A percentile compares a stretch with the other conserved stretches of the same genome.
Conservation (phyloP, 176 grass and related monocot genomes). For the Carex kokanica region DNA sequence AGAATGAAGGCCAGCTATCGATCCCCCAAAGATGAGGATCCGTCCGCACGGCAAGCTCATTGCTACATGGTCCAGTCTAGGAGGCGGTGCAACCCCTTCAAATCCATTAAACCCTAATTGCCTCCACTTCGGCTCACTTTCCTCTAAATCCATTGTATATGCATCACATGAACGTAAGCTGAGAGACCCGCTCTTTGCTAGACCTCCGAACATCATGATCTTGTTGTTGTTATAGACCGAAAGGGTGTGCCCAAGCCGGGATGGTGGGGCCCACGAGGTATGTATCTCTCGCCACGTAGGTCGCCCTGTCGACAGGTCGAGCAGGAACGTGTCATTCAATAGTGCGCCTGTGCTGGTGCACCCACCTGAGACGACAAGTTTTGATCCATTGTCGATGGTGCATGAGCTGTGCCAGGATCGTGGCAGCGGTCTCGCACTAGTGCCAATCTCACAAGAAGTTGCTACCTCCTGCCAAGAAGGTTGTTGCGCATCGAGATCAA, state of each 20-base stretch:
- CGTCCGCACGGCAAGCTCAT: constrained; percentile 78
- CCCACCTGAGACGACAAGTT: constrained; percentile 86
- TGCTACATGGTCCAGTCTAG: constrained; percentile 81
- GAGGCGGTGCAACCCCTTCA: constrained; percentile 46
- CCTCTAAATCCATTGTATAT: constrained; percentile 60
- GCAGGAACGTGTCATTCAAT: constrained; percentile 79
- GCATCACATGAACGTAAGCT: constrained; percentile 67
- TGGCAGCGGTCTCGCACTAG: constrained; percentile 50
- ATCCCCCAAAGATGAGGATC: constrained; percentile 90
- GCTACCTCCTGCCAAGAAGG: constrained; percentile 67
- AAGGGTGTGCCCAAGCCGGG: constrained; percentile 77
- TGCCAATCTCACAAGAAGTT: constrained; percentile 41
- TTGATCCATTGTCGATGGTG: constrained; percentile 76
- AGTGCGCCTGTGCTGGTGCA: constrained; percentile 76
- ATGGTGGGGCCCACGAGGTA: constrained; percentile 56
- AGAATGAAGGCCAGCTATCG: constrained; percentile 72
- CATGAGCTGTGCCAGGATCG: constrained; percentile 99
- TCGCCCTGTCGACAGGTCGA: constrained; percentile 77
- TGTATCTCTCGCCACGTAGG: constrained; percentile 85
- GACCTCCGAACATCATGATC: constrained; percentile 85
- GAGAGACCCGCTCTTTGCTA: constrained; percentile 77
- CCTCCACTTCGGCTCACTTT: constrained; percentile 76
- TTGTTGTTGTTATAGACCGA: constrained; percentile 74
- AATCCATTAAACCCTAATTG: constrained; percentile 51
- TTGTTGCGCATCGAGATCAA: constrained; percentile 86